Evolutionary conservation across 1,284 basidiomycete species (phyloP), one percentile per base, ranked within the genome.

Genomic region (Puccinia horiana): DNA sequence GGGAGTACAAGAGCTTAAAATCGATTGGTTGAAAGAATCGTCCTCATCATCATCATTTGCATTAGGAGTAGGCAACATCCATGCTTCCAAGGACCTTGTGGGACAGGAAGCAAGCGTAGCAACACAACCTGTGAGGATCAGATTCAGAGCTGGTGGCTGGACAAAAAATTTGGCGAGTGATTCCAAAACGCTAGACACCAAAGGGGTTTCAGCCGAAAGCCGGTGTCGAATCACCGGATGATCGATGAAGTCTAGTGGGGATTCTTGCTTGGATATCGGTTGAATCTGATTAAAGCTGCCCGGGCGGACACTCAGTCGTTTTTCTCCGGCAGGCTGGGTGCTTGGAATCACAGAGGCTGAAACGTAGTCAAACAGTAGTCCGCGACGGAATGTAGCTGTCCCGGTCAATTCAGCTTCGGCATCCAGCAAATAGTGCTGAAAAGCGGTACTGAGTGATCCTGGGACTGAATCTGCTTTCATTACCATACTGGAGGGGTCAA

Each of bases 131-230:
- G 84, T 86, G 11, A 85, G 82, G 0, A 85, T 85, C 42, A 86
- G 73, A 69, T 86, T 86, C 32, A 85, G 83, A 56, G 86, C 85
- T 18, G 85, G 85, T 40, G 85, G 83, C 47, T 86, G 84, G 3
- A 83, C 78, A 76, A 86, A 86, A 80, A 85, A 85, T 12, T 81
- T 58, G 12, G 83, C 81, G 3, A 86, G 77, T 6, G 76, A 72
- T 18, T 83, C 79, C 29, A 85, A 82, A 0, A 86, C 77, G 35
- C 84, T 83, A 67, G 84, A 84, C 14, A 85, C 75, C 9, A 86
- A 67, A 6, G 83, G 81, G n/a, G 85, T 85, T 11, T 56, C 80
- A 18, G 83, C 74, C 0, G 67, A 61, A 23, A 86, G 70, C 0
- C 83, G 83, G 79, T 84, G 84, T 37, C 79, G 79, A 37, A 81